These are phyloP conservation scores for Sinapis alba DNA, from an alignment of 441 rosid genomes.

Conservation along the genomic window DNA sequence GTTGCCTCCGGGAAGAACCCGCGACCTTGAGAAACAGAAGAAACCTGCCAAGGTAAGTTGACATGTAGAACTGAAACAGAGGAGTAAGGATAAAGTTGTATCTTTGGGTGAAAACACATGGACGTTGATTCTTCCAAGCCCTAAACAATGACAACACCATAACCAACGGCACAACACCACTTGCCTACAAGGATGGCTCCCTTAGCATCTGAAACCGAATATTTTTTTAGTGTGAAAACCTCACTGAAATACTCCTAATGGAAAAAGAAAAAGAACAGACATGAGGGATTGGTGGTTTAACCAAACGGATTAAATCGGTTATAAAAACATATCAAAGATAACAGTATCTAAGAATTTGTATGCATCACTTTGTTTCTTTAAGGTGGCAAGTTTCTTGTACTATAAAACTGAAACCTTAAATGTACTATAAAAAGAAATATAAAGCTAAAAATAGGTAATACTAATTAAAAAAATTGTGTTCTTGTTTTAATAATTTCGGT, in stretches of 20 bases:
- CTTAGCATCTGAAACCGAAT: no score
- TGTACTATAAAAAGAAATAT: neutral
- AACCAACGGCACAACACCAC: no score
- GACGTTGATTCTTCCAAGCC: no score
- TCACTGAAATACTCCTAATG: no score
- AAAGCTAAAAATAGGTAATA: constrained; percentile 8
- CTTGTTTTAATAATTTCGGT: neutral
- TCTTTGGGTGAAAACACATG: neutral
- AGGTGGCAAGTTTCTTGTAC: neutral
- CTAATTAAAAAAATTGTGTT: neutral
- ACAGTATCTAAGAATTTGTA: no score
- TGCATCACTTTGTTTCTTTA: neutral
- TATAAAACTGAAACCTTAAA: neutral
- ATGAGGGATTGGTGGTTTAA: no score
- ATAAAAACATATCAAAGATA: no score
- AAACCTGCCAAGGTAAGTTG: neutral
- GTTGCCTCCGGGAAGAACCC: constrained; percentile 68
- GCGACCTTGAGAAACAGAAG: constrained; percentile 53
- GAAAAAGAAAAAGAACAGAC: no score
- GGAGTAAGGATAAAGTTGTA: neutral
- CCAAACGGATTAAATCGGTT: no score
- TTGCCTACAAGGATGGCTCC: no score
- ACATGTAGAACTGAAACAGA: neutral
- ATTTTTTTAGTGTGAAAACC: neutral
- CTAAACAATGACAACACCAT: no score